Conservation (phyloP, 2,329 filamentous ascomycete genomes). For the Sporothrix brunneoviolacea region DNA sequence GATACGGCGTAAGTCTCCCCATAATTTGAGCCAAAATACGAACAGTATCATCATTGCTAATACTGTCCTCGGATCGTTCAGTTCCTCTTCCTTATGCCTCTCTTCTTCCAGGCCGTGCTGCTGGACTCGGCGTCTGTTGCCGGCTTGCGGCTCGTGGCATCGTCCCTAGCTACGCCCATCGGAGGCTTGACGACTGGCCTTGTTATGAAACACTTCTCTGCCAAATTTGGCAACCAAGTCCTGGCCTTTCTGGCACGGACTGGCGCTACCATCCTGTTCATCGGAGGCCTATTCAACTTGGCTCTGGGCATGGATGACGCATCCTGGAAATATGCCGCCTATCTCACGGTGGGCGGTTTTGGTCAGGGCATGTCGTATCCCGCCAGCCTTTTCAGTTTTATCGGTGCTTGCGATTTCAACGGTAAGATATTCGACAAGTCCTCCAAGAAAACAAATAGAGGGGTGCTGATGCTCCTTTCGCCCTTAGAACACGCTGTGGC, state of each 20-base stretch:
- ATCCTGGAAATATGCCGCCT: conserved; percentile 41
- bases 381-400: background rate
- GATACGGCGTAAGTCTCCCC: conserved; percentile 47
- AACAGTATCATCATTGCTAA: no score
- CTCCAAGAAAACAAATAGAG: background rate
- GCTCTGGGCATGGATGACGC: conserved; percentile 41
- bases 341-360: conserved; percentile 13
- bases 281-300: conserved; percentile 39
- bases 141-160: conserved; percentile 56
- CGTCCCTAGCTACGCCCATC: conserved; percentile 52
- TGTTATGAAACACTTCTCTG: conserved; percentile 43
- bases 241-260: conserved; percentile 45
- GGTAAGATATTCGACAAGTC: conserved; percentile 13
- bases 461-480: no score
- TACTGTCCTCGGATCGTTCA: no score
- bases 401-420: background rate
- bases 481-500: conserved; percentile 13
- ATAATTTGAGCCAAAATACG: no score
- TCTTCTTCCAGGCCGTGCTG: conserved; percentile 64
- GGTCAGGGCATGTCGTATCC: conserved; percentile 17
- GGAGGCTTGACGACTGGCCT: conserved; percentile 51
- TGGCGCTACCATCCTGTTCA: conserved; percentile 44
- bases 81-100: conserved; percentile 62
- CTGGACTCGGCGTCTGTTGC: conserved; percentile 57
- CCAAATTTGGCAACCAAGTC: conserved; percentile 32